Percentiles rank a stretch among this genome's conserved stretches.
Evolutionary conservation across 768 basidiomycete genomes (phyloP).

Genomic region (Tulasnella sp.): DNA sequence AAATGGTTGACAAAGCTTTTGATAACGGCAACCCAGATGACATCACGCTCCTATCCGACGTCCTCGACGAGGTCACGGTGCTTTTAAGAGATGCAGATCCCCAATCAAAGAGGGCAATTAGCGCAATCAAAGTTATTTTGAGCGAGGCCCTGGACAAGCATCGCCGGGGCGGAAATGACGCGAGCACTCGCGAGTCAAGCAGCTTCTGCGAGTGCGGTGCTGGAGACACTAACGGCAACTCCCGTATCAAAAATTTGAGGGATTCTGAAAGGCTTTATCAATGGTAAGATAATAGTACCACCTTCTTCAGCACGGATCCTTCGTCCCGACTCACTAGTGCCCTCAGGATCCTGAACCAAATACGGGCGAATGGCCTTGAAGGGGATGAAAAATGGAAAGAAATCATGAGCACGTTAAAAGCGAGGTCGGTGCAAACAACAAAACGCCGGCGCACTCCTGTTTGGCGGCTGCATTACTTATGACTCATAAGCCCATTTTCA

Average conservation of each 20-base stretch:
- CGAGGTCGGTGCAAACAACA: background rate
- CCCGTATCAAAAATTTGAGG: background rate
- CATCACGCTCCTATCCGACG: background rate
- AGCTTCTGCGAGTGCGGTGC: background rate
- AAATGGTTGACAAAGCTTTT: background rate
- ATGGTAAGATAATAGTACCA: background rate
- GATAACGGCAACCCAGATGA: background rate
- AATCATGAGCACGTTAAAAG: background rate
- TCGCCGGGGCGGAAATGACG: background rate
- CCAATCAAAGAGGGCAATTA: background rate
- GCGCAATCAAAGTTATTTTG: background rate
- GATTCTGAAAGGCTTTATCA: background rate
- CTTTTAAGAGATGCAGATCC: background rate
- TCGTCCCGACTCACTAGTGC: background rate
- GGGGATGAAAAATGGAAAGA: background rate
- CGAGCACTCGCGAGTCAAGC: background rate
- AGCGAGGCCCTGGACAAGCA: background rate
- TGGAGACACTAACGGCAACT: background rate
- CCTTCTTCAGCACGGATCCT: background rate
- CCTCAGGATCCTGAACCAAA: background rate
- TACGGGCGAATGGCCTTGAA: background rate
- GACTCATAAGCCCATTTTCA: too few relatives aligned
- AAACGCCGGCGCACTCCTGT: too few relatives aligned
- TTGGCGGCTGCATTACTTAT: background rate
- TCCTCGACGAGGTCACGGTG: background rate